Evolutionary conservation across 495 filamentous ascomycete genomes (phyloP).

Genomic region (Aspergillus biplanus): DNA sequence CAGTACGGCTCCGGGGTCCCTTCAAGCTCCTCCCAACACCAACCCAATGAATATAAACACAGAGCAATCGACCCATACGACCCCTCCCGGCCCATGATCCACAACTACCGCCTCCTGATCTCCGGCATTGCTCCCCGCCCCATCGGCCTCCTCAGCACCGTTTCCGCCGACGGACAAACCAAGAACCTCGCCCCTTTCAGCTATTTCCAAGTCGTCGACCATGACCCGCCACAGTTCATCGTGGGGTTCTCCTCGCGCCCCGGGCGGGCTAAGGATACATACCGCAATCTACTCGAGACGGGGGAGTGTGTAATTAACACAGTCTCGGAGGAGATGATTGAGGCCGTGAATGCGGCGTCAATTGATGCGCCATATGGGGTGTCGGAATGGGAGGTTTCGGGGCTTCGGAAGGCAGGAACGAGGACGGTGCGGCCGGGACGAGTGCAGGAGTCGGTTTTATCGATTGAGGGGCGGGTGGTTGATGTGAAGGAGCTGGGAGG

Average conservation of each 20-base stretch:
- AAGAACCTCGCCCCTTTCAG: slow-evolving; percentile 82
- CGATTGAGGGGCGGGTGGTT: slow-evolving; percentile 74
- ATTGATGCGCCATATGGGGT: slow-evolving; percentile 77
- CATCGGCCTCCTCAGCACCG: slow-evolving; percentile 59
- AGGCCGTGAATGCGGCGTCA: slow-evolving; percentile 77
- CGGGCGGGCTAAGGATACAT: slow-evolving; percentile 67
- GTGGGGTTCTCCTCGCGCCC: slow-evolving; percentile 67
- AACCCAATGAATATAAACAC: slow-evolving; percentile 55
- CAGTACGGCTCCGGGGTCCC: slow-evolving; percentile 71
- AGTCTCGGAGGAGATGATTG: slow-evolving; percentile 76
- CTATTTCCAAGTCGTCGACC: slow-evolving; percentile 78
- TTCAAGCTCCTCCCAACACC: slow-evolving; percentile 39
- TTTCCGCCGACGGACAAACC: slow-evolving; percentile 51
- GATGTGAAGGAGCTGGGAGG: slow-evolving; percentile 73
- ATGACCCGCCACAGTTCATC: slow-evolving; percentile 85
- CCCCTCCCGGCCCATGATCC: slow-evolving; percentile 60
- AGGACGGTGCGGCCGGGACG: slow-evolving; percentile 63
- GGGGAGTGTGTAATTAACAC: slow-evolving; percentile 80
- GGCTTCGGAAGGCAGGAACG: slow-evolving; percentile 65
- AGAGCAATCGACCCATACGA: slow-evolving; percentile 79
- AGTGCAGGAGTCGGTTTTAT: slow-evolving; percentile 78
- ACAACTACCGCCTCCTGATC: slow-evolving; percentile 91
- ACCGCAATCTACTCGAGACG: slow-evolving; percentile 67
- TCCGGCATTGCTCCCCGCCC: slow-evolving; percentile 81
- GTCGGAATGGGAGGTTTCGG: slow-evolving; percentile 77